Evolutionary conservation across 306 rosid genomes (phyloP).

Genomic region (Fragaria vesca): DNA sequence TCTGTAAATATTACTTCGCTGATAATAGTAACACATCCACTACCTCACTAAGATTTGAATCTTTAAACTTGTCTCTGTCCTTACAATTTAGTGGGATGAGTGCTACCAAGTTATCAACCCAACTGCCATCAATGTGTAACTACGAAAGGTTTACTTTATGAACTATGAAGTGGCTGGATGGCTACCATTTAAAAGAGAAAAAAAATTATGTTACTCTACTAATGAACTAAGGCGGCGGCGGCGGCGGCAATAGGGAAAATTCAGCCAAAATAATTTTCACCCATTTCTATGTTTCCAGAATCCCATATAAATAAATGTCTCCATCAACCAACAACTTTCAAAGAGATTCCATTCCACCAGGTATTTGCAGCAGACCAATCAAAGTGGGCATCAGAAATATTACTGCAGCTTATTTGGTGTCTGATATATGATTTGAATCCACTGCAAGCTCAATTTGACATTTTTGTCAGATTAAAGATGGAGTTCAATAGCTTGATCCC

Average conservation of each 20-base stretch:
- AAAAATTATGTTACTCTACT: background rate
- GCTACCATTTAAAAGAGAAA: background rate
- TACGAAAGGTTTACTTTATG: background rate
- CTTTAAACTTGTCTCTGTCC: background rate
- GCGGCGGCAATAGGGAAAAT: background rate
- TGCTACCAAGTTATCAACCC: conserved; percentile 8
- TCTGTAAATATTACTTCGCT: background rate
- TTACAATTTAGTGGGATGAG: background rate
- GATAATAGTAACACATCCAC: background rate
- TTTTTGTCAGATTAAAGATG: conserved; percentile 2
- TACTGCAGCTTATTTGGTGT: conserved; percentile 14
- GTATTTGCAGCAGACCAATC: conserved; percentile 16
- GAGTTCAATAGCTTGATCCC: background rate
- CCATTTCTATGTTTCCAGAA: conserved; percentile 10
- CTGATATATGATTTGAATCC: background rate
- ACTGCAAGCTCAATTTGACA: background rate
- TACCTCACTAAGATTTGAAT: background rate
- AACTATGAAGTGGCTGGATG: background rate
- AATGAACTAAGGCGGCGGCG: background rate
- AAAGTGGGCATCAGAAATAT: conserved; percentile 7
- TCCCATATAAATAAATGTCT: background rate
- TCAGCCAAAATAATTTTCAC: conserved; percentile 7
- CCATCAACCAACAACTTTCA: conserved; percentile 10
- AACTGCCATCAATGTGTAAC: conserved; percentile 8
- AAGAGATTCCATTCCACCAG: conserved; percentile 7